These are phyloP conservation scores for Cadophora gregata DNA, from an alignment of 2,329 filamentous ascomycete genomes.

Conservation along the genomic window DNA sequence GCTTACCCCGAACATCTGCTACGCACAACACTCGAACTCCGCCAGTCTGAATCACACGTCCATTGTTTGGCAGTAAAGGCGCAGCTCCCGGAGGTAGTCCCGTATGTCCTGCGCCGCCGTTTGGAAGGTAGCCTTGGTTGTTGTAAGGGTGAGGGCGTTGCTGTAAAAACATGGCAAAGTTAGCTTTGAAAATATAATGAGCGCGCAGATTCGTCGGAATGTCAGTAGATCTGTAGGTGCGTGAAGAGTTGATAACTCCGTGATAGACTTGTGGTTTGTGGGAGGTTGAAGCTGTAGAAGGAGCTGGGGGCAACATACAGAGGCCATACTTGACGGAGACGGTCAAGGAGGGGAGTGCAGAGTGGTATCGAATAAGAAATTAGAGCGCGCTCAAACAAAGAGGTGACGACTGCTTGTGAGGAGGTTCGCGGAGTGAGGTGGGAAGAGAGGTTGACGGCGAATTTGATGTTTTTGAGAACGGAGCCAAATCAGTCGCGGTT, in stretches of 20 bases:
- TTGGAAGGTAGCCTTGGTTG: slow-evolving; percentile 60
- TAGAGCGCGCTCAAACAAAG: slow-evolving; percentile 33
- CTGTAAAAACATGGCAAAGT: slow-evolving; percentile 35
- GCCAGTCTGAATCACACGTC: slow-evolving; percentile 68
- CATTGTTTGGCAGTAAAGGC: slow-evolving; percentile 71
- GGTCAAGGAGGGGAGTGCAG: slow-evolving; percentile 23
- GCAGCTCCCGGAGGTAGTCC: slow-evolving; percentile 63
- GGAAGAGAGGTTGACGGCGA: slow-evolving; percentile 14
- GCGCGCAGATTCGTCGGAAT: slow-evolving; percentile 9
- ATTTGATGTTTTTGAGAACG: slow-evolving; percentile 25
- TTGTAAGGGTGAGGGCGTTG: slow-evolving; percentile 45
- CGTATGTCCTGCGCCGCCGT: slow-evolving; percentile 58
- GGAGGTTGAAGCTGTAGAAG: slow-evolving; percentile 23
- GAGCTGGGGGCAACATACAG: slow-evolving; percentile 37
- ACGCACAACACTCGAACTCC: slow-evolving; percentile 72
- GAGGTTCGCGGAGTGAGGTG: slow-evolving; percentile 14
- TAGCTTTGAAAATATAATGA: slow-evolving; percentile 29
- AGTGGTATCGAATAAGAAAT: slow-evolving; percentile 20
- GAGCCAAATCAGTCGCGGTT: slow-evolving; percentile 28
- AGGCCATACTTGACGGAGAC: slow-evolving; percentile 36
- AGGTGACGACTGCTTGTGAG: slow-evolving; percentile 19
- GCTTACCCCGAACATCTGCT: slow-evolving; percentile 73
- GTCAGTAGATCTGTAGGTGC: not conserved
- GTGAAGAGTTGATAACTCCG: not conserved
- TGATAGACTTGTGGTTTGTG: slow-evolving; percentile 20